Evolutionary conservation across 78 protist genomes (phyloP).

Genomic region (Dictyostelium intermedium): DNA sequence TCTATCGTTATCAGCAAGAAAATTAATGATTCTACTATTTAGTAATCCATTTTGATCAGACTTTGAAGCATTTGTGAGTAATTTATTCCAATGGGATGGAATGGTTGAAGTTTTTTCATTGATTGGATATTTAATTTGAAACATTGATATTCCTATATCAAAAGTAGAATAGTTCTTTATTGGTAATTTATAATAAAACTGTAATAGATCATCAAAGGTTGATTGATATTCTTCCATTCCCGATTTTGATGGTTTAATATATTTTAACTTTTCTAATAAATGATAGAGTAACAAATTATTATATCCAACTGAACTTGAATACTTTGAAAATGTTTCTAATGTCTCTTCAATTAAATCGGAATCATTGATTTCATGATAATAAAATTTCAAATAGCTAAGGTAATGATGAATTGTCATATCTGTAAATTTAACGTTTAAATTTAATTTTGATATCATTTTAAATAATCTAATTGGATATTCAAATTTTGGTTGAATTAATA

Average conservation of each 20-base stretch:
- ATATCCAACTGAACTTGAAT: neutral
- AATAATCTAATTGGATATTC: neutral
- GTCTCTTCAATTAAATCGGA: neutral
- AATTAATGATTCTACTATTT: neutral
- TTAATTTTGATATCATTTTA: neutral
- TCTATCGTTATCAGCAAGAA: neutral
- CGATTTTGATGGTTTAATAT: neutral
- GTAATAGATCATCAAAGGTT: neutral
- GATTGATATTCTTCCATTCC: neutral
- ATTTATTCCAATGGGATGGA: neutral
- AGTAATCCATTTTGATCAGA: neutral
- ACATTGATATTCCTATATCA: neutral
- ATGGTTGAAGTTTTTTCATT: neutral
- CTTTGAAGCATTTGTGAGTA: neutral
- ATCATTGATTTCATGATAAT: neutral
- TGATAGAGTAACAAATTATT: neutral
- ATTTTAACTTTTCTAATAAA: neutral
- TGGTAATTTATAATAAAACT: neutral
- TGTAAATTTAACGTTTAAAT: neutral
- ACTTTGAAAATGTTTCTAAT: neutral
- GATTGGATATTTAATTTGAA: neutral
- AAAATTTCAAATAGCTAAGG: neutral
- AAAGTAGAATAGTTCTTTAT: neutral
- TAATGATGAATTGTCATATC: neutral
- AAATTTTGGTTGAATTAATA: neutral